Base-by-base conservation (phyloP, 192 early-diverging fungal species). In the Coemansia aciculifera region DNA sequence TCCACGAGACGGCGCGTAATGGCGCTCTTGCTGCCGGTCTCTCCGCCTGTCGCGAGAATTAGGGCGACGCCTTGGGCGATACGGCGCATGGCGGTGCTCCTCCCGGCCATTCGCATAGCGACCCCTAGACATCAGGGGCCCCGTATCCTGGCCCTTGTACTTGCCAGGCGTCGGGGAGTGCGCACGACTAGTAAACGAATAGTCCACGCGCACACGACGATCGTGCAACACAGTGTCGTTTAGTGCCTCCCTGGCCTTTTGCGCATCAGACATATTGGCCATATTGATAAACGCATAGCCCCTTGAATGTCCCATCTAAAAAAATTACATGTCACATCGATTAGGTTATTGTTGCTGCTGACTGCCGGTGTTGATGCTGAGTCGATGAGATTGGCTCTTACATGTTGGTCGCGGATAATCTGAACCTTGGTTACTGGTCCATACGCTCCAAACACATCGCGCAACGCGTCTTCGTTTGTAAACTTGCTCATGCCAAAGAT, bases 401-500 rank as follows among this genome's bases (percentile, higher is more conserved):
- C 78, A 73, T 81, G 61, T 62, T 70, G 74, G 65, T 81, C 79
- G 15, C 71, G 66, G 74, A 81, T 81, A 15, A 81, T 62, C 63
- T 76, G 74, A 13, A 81, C 59, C 32, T 62, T 73, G 19, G 75
- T 68, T 8, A 81, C 51, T 17, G 71, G 74, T 2, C 79, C 79
- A 40, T 69, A 81, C 7, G 63, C 52, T 19, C 61, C 79, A 70
- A 81, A 81, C 13, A 81, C 19, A 9, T 75, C 73, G 32, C 61
- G 73, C 38, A 81, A 56, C 36, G 67, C 52, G 1, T 63, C 36
- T 54, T 81, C 79, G 79, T 46, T 73, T 40, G 79, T 81, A 24
- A 73, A 81, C 62, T 81, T 81, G 79, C 79, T 81, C 79, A 81
- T 81, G n/a, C 74, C 74, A 59, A 81, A 81, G 48, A 81, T 81